Evolutionary conservation across 2,329 filamentous ascomycete species (phyloP), one percentile per base, ranked within the genome.

Genomic region (Gnomoniopsis sp.): DNA sequence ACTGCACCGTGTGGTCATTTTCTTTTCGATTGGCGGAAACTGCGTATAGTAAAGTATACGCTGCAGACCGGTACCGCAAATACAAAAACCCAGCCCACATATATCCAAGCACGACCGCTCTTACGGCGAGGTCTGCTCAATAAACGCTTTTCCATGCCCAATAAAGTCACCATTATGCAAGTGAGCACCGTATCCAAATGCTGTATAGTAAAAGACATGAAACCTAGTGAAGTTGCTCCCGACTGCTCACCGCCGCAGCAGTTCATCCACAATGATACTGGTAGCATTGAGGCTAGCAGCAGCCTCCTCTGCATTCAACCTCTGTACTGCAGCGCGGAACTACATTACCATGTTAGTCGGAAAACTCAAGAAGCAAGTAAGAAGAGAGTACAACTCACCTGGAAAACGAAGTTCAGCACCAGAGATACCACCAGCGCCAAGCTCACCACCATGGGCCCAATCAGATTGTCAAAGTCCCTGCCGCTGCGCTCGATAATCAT

Each of bases 391-490:
- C 21, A 46, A 71, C 80, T 71, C 74, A 91, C 88, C 80, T 93
- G 92, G 72, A 98, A 91, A 23, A 83, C 83, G 76, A 98, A 96
- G 72, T 99, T 99, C 66, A 96, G 71, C 60, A 91, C 79, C 69
- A 99, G 74, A 7, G 93, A 92, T 52, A 88, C 69, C 63, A 90
- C 88, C 70, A 99, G 72, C 3, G 92, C 90, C 41, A 88, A 74
- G 68, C 90, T 95, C 47, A 98, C 88, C 10, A 96, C 81, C 57
- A 97, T 75, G 1, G 95, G 95, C 0, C 95, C 95, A 60, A 91
- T 74, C 68, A 93, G 78, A 66, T 92, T 95, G 72, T 99, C 93
- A 73, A 99, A 96, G 67, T 98, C 93, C 72, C 89, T 93, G 11
- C 91, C 92, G 68, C 91, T 96, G 64, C 95, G 80, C 72, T 91